Conservation (phyloP, 2,329 filamentous ascomycete species). For the Monosporascus sp. region DNA sequence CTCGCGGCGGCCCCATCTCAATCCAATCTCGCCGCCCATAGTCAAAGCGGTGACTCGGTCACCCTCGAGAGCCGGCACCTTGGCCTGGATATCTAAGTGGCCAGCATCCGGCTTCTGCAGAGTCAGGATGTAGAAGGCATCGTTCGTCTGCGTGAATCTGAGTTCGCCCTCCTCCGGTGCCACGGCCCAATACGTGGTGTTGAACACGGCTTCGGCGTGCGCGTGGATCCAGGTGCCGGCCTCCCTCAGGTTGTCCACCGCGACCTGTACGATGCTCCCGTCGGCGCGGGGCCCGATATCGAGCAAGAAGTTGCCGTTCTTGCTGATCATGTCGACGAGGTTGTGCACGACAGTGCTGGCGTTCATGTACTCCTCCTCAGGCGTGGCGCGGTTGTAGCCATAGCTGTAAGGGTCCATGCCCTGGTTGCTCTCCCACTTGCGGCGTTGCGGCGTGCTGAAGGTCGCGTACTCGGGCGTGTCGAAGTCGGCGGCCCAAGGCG, state of each 20-base stretch:
- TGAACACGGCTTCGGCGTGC: slow-evolving; percentile 51
- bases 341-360: slow-evolving; percentile 40
- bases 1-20: slow-evolving; percentile 8
- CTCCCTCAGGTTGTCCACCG: slow-evolving; percentile 40
- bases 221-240: slow-evolving; percentile 49
- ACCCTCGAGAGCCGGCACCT: slow-evolving; percentile 37
- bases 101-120: slow-evolving; percentile 31
- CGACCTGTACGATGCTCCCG: slow-evolving; percentile 45
- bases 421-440: slow-evolving; percentile 56
- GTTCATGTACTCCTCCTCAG: slow-evolving; percentile 44
- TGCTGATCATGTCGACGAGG: slow-evolving; percentile 25
- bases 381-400: slow-evolving; percentile 54
- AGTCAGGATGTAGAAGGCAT: slow-evolving; percentile 46
- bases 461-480: slow-evolving; percentile 55
- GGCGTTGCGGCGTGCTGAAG: slow-evolving; percentile 42
- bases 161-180: slow-evolving; percentile 31
- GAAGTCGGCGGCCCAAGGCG: slow-evolving; percentile 46
- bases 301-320: slow-evolving; percentile 44
- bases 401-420: slow-evolving; percentile 58
- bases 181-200: slow-evolving; percentile 43
- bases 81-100: slow-evolving; percentile 32
- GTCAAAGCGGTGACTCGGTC: slow-evolving; percentile 39
- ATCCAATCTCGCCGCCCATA: slow-evolving; percentile 13
- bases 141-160: slow-evolving; percentile 41
- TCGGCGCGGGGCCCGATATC: slow-evolving; percentile 52